These are phyloP conservation scores for Melocanna baccifera DNA, from an alignment of 176 grass and related monocot genomes.

Conservation along the genomic window DNA sequence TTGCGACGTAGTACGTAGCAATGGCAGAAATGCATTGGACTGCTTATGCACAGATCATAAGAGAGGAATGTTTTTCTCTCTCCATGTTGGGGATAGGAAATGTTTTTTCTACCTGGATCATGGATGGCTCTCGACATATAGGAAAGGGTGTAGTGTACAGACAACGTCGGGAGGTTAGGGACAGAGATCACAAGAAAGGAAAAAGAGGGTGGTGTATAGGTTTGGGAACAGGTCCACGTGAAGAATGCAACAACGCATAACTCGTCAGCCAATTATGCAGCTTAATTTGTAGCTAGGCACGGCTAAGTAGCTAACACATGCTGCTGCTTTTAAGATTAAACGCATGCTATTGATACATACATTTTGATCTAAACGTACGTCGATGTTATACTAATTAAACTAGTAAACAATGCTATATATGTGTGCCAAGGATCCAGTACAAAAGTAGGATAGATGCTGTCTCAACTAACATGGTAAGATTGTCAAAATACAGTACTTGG, in stretches of 20 bases:
- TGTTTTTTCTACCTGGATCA: not conserved
- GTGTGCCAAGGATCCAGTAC: no score
- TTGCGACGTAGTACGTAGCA: not conserved
- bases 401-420: no score
- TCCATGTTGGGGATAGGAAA: not conserved
- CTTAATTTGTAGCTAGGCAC: not conserved
- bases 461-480: not conserved
- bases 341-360: not conserved
- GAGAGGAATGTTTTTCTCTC: not conserved
- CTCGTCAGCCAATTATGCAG: not conserved
- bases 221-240: conserved; percentile 8
- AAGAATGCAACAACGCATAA: not conserved
- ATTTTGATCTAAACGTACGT: not conserved
- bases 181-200: not conserved
- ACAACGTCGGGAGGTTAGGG: not conserved
- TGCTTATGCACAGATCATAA: not conserved
- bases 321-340: not conserved
- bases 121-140: not conserved
- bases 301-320: not conserved
- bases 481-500: not conserved
- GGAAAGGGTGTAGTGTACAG: not conserved
- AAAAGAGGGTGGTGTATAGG: not conserved
- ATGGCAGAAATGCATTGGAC: not conserved
- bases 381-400: no score
- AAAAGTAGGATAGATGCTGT: not conserved